A percentile compares a stretch with the other conserved stretches of the same genome.
phyloP scores from a whole-genome alignment of 305 asterid species.

The Petunia hybrid region DNA sequence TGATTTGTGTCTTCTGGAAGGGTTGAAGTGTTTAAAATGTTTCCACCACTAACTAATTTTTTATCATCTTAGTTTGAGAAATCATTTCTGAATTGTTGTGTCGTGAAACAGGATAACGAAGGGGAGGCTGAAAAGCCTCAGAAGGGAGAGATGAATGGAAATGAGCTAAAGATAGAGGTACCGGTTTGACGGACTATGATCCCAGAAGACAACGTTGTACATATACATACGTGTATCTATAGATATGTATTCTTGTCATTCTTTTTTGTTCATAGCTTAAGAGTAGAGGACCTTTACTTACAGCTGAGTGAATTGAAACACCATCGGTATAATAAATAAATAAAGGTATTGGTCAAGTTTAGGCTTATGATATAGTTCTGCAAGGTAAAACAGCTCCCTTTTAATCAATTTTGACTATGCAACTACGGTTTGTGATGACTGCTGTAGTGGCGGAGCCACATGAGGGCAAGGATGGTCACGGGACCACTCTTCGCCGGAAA shows the following conservation, averaged over 20 bases:
- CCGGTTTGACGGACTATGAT: slow-evolving; percentile 35
- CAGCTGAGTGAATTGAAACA: slow-evolving; percentile 23
- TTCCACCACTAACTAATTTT: background rate
- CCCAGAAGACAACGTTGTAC: slow-evolving; percentile 24
- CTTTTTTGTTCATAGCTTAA: slow-evolving; percentile 35
- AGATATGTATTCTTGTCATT: slow-evolving; percentile 30
- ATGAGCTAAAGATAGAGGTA: slow-evolving; percentile 36
- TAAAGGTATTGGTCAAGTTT: background rate
- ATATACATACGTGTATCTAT: slow-evolving; percentile 36
- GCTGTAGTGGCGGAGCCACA: no score
- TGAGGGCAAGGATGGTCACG: no score
- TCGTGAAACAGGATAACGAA: slow-evolving; percentile 48
- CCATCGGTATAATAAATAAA: slow-evolving; percentile 21
- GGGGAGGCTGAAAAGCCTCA: slow-evolving; percentile 52
- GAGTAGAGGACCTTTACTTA: slow-evolving; percentile 6
- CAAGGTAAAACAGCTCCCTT: background rate
- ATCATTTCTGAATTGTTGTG: background rate
- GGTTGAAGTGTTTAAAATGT: background rate
- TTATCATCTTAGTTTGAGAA: background rate
- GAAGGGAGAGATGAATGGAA: slow-evolving; percentile 46
- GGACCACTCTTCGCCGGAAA: no score
- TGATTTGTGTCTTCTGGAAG: slow-evolving; percentile 6
- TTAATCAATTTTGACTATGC: slow-evolving; percentile 17
- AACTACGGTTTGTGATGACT: no score
- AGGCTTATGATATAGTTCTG: background rate